phyloP scores from a whole-genome alignment of 2,329 filamentous ascomycete species.

The Aspergillus arachidicola region DNA sequence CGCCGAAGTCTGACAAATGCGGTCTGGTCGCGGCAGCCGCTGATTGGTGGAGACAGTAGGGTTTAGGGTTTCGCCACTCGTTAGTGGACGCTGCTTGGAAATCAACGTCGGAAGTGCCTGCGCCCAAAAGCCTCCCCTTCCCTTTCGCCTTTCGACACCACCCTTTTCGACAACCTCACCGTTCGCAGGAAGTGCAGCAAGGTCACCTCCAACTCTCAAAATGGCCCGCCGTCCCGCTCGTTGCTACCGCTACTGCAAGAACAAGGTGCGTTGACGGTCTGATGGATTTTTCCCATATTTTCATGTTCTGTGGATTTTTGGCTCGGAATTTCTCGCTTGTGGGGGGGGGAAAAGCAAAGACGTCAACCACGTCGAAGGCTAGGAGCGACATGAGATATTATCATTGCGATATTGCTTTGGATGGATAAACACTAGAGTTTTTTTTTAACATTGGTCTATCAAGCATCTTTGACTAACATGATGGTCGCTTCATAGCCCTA shows the following conservation, averaged over 20 bases:
- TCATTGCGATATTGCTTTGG: slow-evolving; percentile 1
- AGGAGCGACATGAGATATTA: not conserved
- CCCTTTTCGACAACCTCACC: slow-evolving; percentile 38
- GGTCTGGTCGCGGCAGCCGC: slow-evolving; percentile 10
- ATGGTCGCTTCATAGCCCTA: slow-evolving; percentile 68
- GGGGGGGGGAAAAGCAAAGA: slow-evolving; percentile 21
- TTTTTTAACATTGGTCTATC: slow-evolving; percentile 7
- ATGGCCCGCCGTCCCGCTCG: slow-evolving; percentile 99
- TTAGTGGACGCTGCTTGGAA: slow-evolving; percentile 46
- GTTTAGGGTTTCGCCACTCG: slow-evolving; percentile 48
- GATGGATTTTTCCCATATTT: slow-evolving; percentile 20
- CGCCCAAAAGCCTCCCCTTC: slow-evolving; percentile 28
- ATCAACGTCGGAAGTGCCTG: slow-evolving; percentile 40
- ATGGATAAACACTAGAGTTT: slow-evolving; percentile 7
- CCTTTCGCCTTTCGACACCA: slow-evolving; percentile 39
- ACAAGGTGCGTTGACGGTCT: slow-evolving; percentile 73
- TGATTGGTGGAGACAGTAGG: slow-evolving; percentile 39
- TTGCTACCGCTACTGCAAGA: slow-evolving; percentile 99
- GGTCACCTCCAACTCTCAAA: slow-evolving; percentile 66
- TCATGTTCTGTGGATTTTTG: slow-evolving; percentile 30
- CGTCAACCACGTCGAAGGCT: slow-evolving; percentile 5
- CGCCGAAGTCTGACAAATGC: slow-evolving; percentile 26
- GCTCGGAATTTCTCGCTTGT: slow-evolving; percentile 32
- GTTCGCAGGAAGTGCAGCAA: slow-evolving; percentile 52
- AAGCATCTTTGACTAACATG: slow-evolving; percentile 24